Percentiles rank a stretch among this genome's conserved stretches.
Evolutionary conservation across 345 rosid species (phyloP).

Genomic region (Gossypium thurberi): DNA sequence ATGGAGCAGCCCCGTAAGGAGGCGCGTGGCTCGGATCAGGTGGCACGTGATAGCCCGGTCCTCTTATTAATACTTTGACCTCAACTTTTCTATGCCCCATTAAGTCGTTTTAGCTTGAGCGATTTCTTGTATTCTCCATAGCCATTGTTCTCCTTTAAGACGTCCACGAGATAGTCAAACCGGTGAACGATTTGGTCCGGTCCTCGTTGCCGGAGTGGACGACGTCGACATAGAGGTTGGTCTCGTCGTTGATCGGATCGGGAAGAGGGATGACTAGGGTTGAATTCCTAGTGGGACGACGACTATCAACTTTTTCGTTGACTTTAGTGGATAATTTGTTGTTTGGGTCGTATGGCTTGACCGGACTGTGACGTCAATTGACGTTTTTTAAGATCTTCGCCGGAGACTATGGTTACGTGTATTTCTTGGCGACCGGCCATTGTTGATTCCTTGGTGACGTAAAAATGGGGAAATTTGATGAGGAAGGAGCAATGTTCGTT

Average conservation of each 20-base stretch:
- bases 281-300: conserved; percentile 53
- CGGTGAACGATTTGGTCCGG: conserved; percentile 69
- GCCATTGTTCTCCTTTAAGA: conserved; percentile 48
- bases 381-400: conserved; percentile 63
- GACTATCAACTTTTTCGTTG: conserved; percentile 58
- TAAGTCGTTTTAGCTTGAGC: conserved; percentile 30
- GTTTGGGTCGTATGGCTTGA: conserved; percentile 54
- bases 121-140: conserved; percentile 26
- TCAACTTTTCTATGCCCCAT: background rate
- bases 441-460: too few species aligned
- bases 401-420: conserved; percentile 49
- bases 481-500: too few species aligned
- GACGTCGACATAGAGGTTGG: conserved; percentile 48
- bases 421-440: conserved; percentile 33
- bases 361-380: conserved; percentile 61
- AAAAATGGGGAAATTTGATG: too few species aligned
- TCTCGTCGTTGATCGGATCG: conserved; percentile 30
- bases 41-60: background rate
- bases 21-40: background rate
- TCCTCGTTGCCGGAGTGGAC: conserved; percentile 67
- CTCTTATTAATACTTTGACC: background rate
- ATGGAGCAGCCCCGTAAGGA: background rate
- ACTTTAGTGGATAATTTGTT: conserved; percentile 50
- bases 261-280: conserved; percentile 36
- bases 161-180: conserved; percentile 66